These are phyloP conservation scores for Cladophialophora immunda DNA, from an alignment of 2,329 filamentous ascomycete genomes.

Conservation along the genomic window DNA sequence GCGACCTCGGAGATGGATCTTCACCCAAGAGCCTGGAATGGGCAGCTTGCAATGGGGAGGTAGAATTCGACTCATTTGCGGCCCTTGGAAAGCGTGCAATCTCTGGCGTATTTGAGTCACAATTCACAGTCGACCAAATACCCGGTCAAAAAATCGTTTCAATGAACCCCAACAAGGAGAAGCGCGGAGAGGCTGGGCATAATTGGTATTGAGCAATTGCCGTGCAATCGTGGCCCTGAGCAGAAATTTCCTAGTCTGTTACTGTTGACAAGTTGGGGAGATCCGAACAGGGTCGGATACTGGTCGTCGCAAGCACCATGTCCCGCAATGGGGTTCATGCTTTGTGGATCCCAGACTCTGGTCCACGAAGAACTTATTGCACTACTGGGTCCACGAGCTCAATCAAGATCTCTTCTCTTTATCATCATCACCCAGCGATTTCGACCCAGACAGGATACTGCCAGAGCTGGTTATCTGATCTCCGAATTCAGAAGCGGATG, in stretches of 20 bases:
- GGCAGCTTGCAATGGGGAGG: conserved; percentile 62
- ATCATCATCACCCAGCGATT: background rate
- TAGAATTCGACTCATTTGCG: conserved; percentile 63
- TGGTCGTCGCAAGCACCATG: background rate
- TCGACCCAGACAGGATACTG: background rate
- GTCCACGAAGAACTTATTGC: background rate
- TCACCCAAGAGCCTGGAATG: conserved; percentile 62
- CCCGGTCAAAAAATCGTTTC: conserved; percentile 67
- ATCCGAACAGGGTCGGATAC: background rate
- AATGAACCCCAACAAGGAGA: conserved; percentile 65
- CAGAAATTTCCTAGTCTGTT: background rate
- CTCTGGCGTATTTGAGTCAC: conserved; percentile 67
- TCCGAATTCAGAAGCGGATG: background rate
- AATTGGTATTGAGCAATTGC: conserved; percentile 63
- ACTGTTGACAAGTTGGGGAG: background rate
- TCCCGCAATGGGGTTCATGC: background rate
- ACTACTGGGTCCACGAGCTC: background rate
- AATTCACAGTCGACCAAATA: conserved; percentile 61
- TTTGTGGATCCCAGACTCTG: background rate
- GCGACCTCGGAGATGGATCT: conserved; percentile 66
- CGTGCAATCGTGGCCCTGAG: background rate
- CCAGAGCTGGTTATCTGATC: background rate
- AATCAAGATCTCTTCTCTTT: background rate
- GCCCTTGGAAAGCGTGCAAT: conserved; percentile 64
- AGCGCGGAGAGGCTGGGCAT: conserved; percentile 63